Conservation (phyloP, 2,329 filamentous ascomycete genomes). For the Xylogone sp. region DNA sequence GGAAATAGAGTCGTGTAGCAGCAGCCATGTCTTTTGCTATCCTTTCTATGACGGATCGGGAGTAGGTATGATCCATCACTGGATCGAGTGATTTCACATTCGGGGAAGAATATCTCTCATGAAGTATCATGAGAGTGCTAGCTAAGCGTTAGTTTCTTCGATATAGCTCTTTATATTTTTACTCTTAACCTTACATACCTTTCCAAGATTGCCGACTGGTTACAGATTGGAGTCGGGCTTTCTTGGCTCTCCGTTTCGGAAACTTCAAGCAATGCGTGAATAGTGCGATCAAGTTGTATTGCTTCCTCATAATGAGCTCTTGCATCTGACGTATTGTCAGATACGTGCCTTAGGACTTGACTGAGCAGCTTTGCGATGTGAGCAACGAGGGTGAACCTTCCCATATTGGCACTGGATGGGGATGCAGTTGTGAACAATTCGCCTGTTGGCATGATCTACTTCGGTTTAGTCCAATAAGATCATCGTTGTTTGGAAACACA, state of each 20-base stretch:
- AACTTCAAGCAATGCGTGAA: constrained; percentile 8
- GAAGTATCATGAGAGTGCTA: constrained; percentile 9
- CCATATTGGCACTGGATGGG: constrained; percentile 19
- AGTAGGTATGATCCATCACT: constrained; percentile 1
- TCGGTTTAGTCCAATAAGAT: neutral
- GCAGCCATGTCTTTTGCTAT: constrained; percentile 3
- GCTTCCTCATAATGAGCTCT: constrained; percentile 10
- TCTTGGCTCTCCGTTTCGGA: constrained; percentile 8
- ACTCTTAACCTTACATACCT: constrained; percentile 6
- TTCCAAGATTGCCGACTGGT: constrained; percentile 13
- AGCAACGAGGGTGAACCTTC: constrained; percentile 45
- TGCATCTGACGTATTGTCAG: neutral
- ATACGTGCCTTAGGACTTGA: constrained; percentile 22
- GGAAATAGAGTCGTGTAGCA: neutral
- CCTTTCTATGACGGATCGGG: neutral
- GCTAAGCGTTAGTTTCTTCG: neutral
- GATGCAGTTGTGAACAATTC: constrained; percentile 1
- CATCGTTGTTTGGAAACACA: neutral
- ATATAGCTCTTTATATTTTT: neutral
- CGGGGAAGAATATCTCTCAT: constrained; percentile 10
- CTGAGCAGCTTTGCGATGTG: constrained; percentile 29
- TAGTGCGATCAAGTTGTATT: constrained; percentile 8
- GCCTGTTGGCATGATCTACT: constrained; percentile 4
- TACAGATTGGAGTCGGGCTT: constrained; percentile 4
- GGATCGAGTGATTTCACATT: constrained; percentile 2